Base-by-base conservation (phyloP, 75 land plant genomes). In the Chamaecyparis obtusa region DNA sequence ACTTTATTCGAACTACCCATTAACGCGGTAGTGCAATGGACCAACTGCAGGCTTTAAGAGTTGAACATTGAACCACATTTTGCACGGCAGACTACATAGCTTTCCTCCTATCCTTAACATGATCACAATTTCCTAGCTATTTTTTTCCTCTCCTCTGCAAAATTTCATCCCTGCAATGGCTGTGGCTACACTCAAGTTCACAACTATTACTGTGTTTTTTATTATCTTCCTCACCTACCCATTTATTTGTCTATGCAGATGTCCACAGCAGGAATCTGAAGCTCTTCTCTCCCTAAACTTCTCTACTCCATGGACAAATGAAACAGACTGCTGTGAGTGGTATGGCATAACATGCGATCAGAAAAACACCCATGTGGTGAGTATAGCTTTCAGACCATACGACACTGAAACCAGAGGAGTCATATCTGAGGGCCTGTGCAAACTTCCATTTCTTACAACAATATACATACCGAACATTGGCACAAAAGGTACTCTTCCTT, bases 261-360 rank as follows among this genome's bases (percentile, higher is more conserved):
- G 57, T 44, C 32, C 37, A 86, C 19, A 67, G 87, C 24, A 69
- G 30, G 55, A 88, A 90, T 67, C 71, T 41, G n/a, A 88, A 83
- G 49, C 87, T 88, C 64, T 71, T 8, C 75, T 71, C 3, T 9
- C 75, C 75, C 30, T 30, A 24, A 71, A n/a, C 33, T 1, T 71
- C 2, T 51, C n/a, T 44, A 44, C 3, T 44, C 3, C 46, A 44
- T 67, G 71, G 71, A 8, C 9, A 71, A 71, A 71, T 71, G 75
- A 9, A 71, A 71, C 10, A 7, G 75, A 71, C 10, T 71, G 75
- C 9, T 71, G 75, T 33, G 13, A 10, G 33, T 71, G 75, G 75
- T 0, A 71, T 71, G 9, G 30, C 13, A 10, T 71, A 30, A 1
- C 3, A 5, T 71, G 75, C 75, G 35, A 71, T 2, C 27, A 71